Percentiles rank a stretch among this genome's conserved stretches.
phyloP scores from a whole-genome alignment of 805 yeast species.

The Schizosaccharomyces japonicus region DNA sequence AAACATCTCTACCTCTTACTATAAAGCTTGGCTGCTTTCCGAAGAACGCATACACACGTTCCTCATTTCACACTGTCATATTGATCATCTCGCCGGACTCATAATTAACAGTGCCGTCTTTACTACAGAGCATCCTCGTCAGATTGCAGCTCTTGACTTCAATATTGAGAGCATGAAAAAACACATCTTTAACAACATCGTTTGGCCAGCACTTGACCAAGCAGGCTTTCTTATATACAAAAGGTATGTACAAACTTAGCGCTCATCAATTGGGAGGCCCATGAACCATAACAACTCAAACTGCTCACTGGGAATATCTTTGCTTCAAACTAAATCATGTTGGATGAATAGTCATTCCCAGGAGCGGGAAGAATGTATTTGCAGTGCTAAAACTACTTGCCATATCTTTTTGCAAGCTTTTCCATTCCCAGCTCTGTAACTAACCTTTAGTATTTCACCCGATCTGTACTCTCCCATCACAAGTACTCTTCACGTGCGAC shows the following conservation, averaged over 20 bases:
- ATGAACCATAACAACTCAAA: too few species aligned
- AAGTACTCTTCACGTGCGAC: slow-evolving; percentile 8
- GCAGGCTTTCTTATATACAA: slow-evolving; percentile 11
- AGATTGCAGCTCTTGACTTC: neutral
- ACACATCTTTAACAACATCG: slow-evolving; percentile 43
- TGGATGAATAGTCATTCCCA: too few species aligned
- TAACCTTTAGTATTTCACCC: neutral
- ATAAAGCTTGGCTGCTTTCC: neutral
- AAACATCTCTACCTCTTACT: too few species aligned
- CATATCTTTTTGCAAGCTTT: too few species aligned
- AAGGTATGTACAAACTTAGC: neutral
- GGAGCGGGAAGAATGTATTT: too few species aligned
- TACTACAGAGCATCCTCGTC: slow-evolving; percentile 9
- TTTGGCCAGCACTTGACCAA: slow-evolving; percentile 52
- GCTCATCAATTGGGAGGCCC: too few species aligned
- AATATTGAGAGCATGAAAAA: slow-evolving; percentile 30
- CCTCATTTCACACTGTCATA: slow-evolving; percentile 52
- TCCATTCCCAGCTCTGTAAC: too few species aligned
- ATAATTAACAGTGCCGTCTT: slow-evolving; percentile 48
- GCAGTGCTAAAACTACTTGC: too few species aligned
- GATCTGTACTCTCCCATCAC: slow-evolving; percentile 6
- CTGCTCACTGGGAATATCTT: too few species aligned
- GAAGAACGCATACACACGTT: slow-evolving; percentile 8
- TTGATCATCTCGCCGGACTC: slow-evolving; percentile 55
- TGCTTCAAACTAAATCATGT: too few species aligned